Percentiles rank a stretch among this genome's conserved stretches.
phyloP scores from a whole-genome alignment of 306 rosid species.

The Lagenaria siceraria region DNA sequence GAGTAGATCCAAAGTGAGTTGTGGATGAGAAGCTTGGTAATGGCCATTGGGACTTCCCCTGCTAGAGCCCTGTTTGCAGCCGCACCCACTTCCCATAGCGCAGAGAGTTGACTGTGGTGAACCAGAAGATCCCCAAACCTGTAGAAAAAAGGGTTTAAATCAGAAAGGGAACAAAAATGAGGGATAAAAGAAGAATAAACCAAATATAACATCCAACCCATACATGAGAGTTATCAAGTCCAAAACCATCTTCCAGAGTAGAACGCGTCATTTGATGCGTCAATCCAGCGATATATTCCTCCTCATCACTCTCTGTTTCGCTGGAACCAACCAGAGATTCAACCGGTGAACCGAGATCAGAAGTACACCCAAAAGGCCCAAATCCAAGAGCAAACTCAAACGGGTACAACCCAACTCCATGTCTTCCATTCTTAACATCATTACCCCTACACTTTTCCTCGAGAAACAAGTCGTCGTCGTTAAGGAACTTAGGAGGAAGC shows the following conservation, averaged over 20 bases:
- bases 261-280: slow-evolving; percentile 46
- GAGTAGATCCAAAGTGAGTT: slow-evolving; percentile 38
- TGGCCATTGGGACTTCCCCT: slow-evolving; percentile 34
- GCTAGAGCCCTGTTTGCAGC: slow-evolving; percentile 25
- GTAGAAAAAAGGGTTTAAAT: neutral
- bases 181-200: neutral
- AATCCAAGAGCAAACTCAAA: slow-evolving; percentile 21
- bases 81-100: slow-evolving; percentile 24
- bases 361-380: slow-evolving; percentile 14
- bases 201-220: too few relatives aligned
- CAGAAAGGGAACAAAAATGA: neutral
- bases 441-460: neutral
- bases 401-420: slow-evolving; percentile 14
- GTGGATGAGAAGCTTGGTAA: slow-evolving; percentile 7
- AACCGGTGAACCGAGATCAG: slow-evolving; percentile 45
- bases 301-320: slow-evolving; percentile 76
- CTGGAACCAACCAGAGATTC: slow-evolving; percentile 46
- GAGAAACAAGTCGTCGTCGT: slow-evolving; percentile 31
- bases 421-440: neutral
- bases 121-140: slow-evolving; percentile 11
- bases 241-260: slow-evolving; percentile 19
- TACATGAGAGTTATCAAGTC: slow-evolving; percentile 29
- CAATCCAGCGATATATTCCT: slow-evolving; percentile 49
- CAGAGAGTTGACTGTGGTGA: slow-evolving; percentile 50
- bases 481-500: slow-evolving; percentile 62